phyloP scores from a whole-genome alignment of 352 stramenopile genomes.

The Phytophthora litchii region DNA sequence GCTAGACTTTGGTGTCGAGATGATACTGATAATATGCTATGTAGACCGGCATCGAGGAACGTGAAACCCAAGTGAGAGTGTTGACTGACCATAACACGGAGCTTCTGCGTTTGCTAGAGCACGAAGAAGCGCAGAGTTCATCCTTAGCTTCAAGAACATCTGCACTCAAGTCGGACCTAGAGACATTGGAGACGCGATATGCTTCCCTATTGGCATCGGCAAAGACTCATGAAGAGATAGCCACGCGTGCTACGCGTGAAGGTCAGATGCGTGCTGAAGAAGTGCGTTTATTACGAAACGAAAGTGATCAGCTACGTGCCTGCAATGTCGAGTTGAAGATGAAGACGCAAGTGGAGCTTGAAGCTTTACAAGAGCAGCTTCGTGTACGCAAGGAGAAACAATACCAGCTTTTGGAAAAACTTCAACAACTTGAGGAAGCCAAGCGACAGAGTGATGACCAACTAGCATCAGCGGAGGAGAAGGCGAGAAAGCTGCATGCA shows the following conservation, averaged over 20 bases:
- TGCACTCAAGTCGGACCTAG: constrained; percentile 72
- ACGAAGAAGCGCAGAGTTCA: constrained; percentile 91
- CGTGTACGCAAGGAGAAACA: constrained; percentile 97
- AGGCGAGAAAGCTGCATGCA: constrained; percentile 87
- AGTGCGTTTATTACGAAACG: constrained; percentile 89
- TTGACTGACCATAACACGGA: constrained; percentile 97
- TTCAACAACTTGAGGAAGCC: constrained; percentile 94
- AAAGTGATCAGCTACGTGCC: constrained; percentile 92
- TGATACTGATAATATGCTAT: not conserved
- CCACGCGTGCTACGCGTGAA: constrained; percentile 86
- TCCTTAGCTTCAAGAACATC: constrained; percentile 64
- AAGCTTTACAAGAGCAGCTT: constrained; percentile 96
- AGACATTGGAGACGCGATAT: constrained; percentile 90
- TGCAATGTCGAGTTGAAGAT: constrained; percentile 94
- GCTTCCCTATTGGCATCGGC: constrained; percentile 89
- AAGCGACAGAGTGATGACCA: constrained; percentile 94
- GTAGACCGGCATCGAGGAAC: constrained; percentile 79
- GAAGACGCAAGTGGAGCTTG: constrained; percentile 95
- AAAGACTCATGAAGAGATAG: constrained; percentile 94
- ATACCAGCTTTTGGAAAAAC: constrained; percentile 96
- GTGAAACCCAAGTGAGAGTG: constrained; percentile 93
- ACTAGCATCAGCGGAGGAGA: constrained; percentile 90
- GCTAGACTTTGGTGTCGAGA: not conserved
- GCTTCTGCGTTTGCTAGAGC: constrained; percentile 93
- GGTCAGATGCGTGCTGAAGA: constrained; percentile 94